phyloP scores from a whole-genome alignment of 306 rosid genomes.

The Pueraria montana region DNA sequence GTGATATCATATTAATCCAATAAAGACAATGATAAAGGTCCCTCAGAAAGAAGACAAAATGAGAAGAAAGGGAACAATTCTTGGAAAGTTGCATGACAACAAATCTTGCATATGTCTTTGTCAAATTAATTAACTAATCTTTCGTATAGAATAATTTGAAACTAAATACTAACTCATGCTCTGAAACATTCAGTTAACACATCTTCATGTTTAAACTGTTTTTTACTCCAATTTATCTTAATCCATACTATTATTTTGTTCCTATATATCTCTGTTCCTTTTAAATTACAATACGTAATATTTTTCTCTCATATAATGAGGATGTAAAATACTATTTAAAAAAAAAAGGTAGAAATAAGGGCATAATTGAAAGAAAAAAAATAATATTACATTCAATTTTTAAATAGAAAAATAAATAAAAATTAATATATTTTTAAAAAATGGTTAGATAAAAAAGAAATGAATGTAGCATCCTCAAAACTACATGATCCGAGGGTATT shows the following conservation, averaged over 20 bases:
- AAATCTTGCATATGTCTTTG: slow-evolving; percentile 33
- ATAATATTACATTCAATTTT: background rate
- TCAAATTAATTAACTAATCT: slow-evolving; percentile 23
- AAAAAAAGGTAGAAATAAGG: background rate
- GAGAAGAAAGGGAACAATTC: slow-evolving; percentile 2
- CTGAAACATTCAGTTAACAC: background rate
- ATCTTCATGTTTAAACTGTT: background rate
- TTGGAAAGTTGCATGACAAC: slow-evolving; percentile 30
- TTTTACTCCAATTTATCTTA: background rate
- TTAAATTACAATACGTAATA: background rate
- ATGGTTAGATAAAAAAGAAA: background rate
- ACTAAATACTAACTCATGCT: background rate
- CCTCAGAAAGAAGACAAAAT: slow-evolving; percentile 36
- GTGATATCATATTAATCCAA: slow-evolving; percentile 9
- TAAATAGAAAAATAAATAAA: background rate
- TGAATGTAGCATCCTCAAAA: too few relatives aligned
- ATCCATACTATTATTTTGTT: background rate
- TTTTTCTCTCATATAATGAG: background rate
- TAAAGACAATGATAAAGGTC: slow-evolving; percentile 43
- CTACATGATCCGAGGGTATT: too few relatives aligned
- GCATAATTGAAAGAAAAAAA: background rate
- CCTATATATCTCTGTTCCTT: background rate
- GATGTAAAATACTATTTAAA: background rate
- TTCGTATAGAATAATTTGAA: background rate
- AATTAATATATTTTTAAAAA: background rate